These are phyloP conservation scores for Metarhizium rileyi DNA, from an alignment of 2,329 filamentous ascomycete genomes.

Conservation along the genomic window DNA sequence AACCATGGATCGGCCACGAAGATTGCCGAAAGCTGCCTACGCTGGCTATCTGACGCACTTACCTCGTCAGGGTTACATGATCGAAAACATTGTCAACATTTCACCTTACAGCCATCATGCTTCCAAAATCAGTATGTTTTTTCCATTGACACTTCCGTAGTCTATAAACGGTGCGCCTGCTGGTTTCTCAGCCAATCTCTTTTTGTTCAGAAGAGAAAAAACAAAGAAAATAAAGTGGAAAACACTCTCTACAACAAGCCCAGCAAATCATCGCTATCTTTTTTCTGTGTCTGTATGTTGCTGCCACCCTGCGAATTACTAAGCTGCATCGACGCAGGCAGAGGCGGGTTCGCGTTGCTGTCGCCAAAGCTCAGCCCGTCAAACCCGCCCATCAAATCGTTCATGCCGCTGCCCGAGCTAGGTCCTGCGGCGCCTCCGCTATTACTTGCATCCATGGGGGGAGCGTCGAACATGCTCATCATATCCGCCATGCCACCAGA, in stretches of 20 bases:
- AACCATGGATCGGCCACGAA: background rate
- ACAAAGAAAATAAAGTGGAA: background rate
- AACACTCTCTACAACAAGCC: slow-evolving; percentile 27
- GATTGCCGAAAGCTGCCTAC: background rate
- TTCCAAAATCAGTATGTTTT: background rate
- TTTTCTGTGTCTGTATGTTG: slow-evolving; percentile 30
- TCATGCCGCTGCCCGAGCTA: slow-evolving; percentile 51
- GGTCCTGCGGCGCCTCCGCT: slow-evolving; percentile 17
- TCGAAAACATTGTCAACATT: background rate
- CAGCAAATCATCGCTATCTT: slow-evolving; percentile 52
- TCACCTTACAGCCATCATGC: background rate
- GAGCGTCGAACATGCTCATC: slow-evolving; percentile 62
- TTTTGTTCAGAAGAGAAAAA: background rate
- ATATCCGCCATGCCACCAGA: slow-evolving; percentile 50
- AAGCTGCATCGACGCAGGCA: slow-evolving; percentile 53
- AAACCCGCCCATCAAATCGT: slow-evolving; percentile 86
- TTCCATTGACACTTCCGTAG: background rate
- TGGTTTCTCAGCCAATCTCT: background rate
- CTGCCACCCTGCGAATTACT: slow-evolving; percentile 23
- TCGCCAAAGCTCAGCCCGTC: slow-evolving; percentile 63
- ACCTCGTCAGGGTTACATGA: background rate
- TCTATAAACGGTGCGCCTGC: slow-evolving; percentile 3
- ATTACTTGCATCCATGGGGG: slow-evolving; percentile 38
- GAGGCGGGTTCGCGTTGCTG: slow-evolving; percentile 47
- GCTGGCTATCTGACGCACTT: background rate